These are phyloP conservation scores for Neonothopanus nambi DNA, from an alignment of 1,284 basidiomycete genomes.

Conservation along the genomic window DNA sequence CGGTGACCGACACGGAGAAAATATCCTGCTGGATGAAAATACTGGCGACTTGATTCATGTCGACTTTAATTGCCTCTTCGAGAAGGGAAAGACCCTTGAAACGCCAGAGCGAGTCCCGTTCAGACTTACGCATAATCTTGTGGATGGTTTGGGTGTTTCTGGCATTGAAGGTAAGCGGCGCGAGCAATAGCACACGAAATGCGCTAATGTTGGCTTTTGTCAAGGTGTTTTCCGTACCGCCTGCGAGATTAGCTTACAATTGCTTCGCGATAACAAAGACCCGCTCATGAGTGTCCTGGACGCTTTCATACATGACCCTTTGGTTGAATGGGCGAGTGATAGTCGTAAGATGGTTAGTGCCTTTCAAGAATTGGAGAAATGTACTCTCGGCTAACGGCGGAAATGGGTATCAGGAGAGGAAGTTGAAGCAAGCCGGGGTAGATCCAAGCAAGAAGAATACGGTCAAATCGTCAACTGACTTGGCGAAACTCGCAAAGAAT, in stretches of 20 bases:
- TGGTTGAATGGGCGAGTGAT: slow-evolving; percentile 94
- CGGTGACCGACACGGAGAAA: slow-evolving; percentile 98
- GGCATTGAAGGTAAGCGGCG: slow-evolving; percentile 79
- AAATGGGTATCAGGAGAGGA: slow-evolving; percentile 21
- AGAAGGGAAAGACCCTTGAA: slow-evolving; percentile 91
- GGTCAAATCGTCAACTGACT: slow-evolving; percentile 49
- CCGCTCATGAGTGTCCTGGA: slow-evolving; percentile 96
- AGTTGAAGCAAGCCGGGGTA: slow-evolving; percentile 37
- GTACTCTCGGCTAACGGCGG: background rate
- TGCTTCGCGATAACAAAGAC: slow-evolving; percentile 91
- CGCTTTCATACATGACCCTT: slow-evolving; percentile 96
- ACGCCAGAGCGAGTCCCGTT: slow-evolving; percentile 95
- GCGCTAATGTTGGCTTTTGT: background rate
- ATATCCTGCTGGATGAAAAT: slow-evolving; percentile 89
- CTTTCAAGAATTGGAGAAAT: background rate
- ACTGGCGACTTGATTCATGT: slow-evolving; percentile 95
- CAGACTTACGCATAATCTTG: slow-evolving; percentile 91
- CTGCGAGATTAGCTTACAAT: slow-evolving; percentile 88
- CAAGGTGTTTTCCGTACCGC: slow-evolving; percentile 89
- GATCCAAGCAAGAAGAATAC: slow-evolving; percentile 37
- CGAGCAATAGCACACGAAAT: background rate
- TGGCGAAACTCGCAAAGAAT: slow-evolving; percentile 67
- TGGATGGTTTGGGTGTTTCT: slow-evolving; percentile 92
- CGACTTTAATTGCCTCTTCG: slow-evolving; percentile 98
- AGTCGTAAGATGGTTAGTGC: slow-evolving; percentile 55